Evolutionary conservation across 2,329 filamentous ascomycete species (phyloP).

Genomic region (Fusarium torulosum): DNA sequence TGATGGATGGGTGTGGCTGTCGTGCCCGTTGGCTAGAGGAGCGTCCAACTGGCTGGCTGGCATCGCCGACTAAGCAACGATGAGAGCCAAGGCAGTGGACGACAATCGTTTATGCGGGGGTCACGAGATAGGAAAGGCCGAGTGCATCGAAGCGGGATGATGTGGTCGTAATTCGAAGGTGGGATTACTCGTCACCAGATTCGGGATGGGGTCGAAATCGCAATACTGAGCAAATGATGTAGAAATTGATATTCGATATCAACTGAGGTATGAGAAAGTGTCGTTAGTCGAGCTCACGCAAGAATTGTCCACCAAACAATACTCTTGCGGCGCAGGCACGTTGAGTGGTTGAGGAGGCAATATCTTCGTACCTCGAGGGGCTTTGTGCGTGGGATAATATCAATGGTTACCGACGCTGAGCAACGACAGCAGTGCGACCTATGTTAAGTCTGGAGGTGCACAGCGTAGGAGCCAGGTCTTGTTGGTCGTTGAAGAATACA

Average conservation of each 20-base stretch:
- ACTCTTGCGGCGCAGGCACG: conserved; percentile 33
- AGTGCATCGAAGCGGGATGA: conserved; percentile 44
- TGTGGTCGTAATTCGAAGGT: conserved; percentile 28
- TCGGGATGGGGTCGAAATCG: conserved; percentile 26
- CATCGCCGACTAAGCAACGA: conserved; percentile 50
- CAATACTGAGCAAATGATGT: conserved; percentile 16
- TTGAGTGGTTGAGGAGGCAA: conserved; percentile 32
- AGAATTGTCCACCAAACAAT: conserved; percentile 37
- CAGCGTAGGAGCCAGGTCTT: conserved; percentile 36
- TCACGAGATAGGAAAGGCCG: conserved; percentile 41
- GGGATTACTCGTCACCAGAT: conserved; percentile 28
- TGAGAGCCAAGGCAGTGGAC: conserved; percentile 33
- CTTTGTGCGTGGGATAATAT: conserved; percentile 23
- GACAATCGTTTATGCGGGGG: conserved; percentile 36
- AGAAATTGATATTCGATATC: conserved; percentile 20
- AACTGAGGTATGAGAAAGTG: conserved; percentile 29
- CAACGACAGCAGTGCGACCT: conserved; percentile 30
- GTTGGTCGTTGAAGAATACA: conserved; percentile 41
- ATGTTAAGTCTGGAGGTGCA: conserved; percentile 34
- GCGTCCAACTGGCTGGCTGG: conserved; percentile 57
- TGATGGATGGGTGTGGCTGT: conserved; percentile 54
- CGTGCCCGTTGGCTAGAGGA: conserved; percentile 58
- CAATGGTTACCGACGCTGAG: conserved; percentile 35
- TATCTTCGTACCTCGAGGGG: conserved; percentile 36
- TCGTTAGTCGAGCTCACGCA: conserved; percentile 39